Percentiles rank a stretch among this genome's conserved stretches.
phyloP scores from a whole-genome alignment of 352 stramenopile species.

The Pythium rishiriense region DNA sequence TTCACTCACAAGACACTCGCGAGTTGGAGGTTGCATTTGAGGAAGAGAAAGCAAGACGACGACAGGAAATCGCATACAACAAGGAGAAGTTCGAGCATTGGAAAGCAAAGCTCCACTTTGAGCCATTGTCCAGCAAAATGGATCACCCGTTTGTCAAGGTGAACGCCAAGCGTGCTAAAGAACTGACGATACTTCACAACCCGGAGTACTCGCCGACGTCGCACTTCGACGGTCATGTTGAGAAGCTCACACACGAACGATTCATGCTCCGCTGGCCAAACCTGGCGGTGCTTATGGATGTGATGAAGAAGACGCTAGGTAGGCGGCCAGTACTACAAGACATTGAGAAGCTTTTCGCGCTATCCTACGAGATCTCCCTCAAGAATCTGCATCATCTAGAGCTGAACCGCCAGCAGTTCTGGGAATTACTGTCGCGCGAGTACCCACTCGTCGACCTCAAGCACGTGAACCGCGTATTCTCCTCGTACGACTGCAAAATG shows the following conservation, averaged over 20 bases:
- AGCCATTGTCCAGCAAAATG: slow-evolving; percentile 44
- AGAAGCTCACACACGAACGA: slow-evolving; percentile 33
- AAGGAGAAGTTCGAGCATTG: slow-evolving; percentile 39
- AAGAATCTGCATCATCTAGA: slow-evolving; percentile 37
- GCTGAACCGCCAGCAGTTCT: slow-evolving; percentile 52
- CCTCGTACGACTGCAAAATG: slow-evolving; percentile 55
- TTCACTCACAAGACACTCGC: slow-evolving; percentile 30
- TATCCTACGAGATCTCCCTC: slow-evolving; percentile 51
- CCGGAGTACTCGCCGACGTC: slow-evolving; percentile 43
- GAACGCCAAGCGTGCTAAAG: slow-evolving; percentile 34
- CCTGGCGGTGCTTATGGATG: slow-evolving; percentile 44
- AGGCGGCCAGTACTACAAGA: slow-evolving; percentile 61
- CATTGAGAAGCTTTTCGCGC: slow-evolving; percentile 58
- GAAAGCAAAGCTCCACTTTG: slow-evolving; percentile 45
- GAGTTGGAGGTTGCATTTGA: slow-evolving; percentile 36
- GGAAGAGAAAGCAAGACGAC: slow-evolving; percentile 34
- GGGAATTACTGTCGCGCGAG: slow-evolving; percentile 43
- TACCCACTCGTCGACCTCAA: slow-evolving; percentile 46
- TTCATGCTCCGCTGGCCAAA: slow-evolving; percentile 54
- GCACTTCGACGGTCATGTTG: slow-evolving; percentile 37
- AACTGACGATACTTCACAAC: slow-evolving; percentile 52
- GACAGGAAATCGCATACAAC: slow-evolving; percentile 38
- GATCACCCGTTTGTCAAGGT: slow-evolving; percentile 47
- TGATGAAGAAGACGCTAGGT: slow-evolving; percentile 59
- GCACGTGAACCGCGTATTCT: slow-evolving; percentile 59